A percentile compares a stretch with the other conserved stretches of the same genome.
These are phyloP conservation scores for Mimosa pudica DNA, from an alignment of 306 rosid species.

Conservation along the genomic window DNA sequence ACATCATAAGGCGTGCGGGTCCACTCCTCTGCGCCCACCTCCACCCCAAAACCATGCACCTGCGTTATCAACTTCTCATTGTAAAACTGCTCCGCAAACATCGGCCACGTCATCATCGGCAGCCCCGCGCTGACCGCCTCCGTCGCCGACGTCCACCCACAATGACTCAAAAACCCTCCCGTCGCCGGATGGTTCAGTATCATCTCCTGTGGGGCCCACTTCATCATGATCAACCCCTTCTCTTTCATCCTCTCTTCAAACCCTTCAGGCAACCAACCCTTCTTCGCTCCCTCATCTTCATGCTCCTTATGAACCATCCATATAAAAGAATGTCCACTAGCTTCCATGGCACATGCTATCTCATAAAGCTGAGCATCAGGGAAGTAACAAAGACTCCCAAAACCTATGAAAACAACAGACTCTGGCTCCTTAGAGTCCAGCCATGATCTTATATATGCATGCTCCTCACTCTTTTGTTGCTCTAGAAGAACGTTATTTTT, in stretches of 20 bases:
- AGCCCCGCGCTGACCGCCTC: constrained; percentile 22
- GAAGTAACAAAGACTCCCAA: background rate
- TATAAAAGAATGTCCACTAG: background rate
- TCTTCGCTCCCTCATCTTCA: background rate
- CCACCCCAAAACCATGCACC: constrained; percentile 37
- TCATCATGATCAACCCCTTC: constrained; percentile 19
- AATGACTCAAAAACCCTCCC: constrained; percentile 32
- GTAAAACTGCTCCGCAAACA: constrained; percentile 11
- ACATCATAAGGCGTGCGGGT: background rate
- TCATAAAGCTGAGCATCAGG: background rate
- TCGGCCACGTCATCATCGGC: constrained; percentile 32
- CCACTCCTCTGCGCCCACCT: constrained; percentile 39
- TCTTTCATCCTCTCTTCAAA: background rate
- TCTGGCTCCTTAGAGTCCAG: background rate
- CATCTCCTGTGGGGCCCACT: constrained; percentile 33
- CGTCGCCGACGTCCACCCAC: constrained; percentile 11
- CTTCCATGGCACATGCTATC: constrained; percentile 13
- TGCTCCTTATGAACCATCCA: constrained; percentile 14
- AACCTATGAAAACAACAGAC: background rate
- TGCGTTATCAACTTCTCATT: constrained; percentile 32
- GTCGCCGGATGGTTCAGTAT: constrained; percentile 29
- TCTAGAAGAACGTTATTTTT: background rate
- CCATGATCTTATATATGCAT: constrained; percentile 6
- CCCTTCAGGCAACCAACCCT: constrained; percentile 1
- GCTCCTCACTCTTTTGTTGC: background rate